These are phyloP conservation scores for Ophiocordyceps sinensis DNA, from an alignment of 2,329 filamentous ascomycete genomes.

Conservation along the genomic window DNA sequence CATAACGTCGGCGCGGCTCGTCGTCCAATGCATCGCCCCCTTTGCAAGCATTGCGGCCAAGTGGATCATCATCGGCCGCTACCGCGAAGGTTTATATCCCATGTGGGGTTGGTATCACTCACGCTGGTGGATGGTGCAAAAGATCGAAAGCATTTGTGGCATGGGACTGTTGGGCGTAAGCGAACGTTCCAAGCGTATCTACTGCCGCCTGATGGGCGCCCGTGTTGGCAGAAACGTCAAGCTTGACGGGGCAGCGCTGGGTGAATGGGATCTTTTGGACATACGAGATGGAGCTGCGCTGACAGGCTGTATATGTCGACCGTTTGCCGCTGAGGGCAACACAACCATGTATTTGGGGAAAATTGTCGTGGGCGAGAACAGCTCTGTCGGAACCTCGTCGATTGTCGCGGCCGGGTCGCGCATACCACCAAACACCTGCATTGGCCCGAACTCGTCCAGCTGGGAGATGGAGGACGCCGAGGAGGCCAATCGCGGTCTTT, in stretches of 20 bases:
- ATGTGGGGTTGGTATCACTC: conserved; percentile 47
- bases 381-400: conserved; percentile 31
- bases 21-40: conserved; percentile 25
- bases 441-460: conserved; percentile 42
- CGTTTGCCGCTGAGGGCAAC: conserved; percentile 41
- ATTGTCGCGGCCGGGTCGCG: conserved; percentile 34
- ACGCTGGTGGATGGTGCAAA: conserved; percentile 43
- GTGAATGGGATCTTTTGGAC: conserved; percentile 43
- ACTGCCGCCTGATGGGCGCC: conserved; percentile 36
- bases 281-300: conserved; percentile 34
- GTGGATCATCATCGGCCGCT: conserved; percentile 39
- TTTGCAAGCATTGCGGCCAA: conserved; percentile 34
- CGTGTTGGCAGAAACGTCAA: conserved; percentile 36
- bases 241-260: conserved; percentile 27
- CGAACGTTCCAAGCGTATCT: conserved; percentile 25
- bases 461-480: conserved; percentile 35
- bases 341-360: conserved; percentile 41
- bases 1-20: conserved; percentile 25
- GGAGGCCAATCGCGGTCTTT: conserved; percentile 31
- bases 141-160: conserved; percentile 33
- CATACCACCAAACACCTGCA: conserved; percentile 33
- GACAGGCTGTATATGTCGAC: conserved; percentile 31
- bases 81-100: conserved; percentile 37
- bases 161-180: conserved; percentile 28
- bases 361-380: conserved; percentile 33